Evolutionary conservation across 345 rosid genomes (phyloP).

Genomic region (Pistacia integerrima): DNA sequence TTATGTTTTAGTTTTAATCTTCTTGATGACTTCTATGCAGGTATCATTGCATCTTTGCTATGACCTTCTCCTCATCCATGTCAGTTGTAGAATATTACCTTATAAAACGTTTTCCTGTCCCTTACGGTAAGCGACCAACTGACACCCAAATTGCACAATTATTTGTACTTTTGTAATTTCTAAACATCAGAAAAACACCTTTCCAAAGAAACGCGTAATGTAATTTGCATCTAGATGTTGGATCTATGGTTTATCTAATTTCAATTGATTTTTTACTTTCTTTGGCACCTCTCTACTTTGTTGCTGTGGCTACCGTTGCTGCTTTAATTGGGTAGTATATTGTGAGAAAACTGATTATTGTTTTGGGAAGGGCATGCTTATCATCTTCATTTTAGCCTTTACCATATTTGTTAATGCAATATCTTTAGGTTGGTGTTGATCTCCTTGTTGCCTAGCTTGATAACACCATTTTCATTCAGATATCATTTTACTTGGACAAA

Average conservation of each 20-base stretch:
- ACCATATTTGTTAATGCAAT: too few species aligned
- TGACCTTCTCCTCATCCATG: too few species aligned
- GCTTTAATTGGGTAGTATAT: conserved; percentile 48
- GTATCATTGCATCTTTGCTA: too few species aligned
- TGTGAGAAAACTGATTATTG: conserved; percentile 9
- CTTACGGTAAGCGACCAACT: conserved; percentile 33
- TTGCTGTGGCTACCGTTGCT: conserved; percentile 42
- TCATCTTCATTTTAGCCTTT: too few species aligned
- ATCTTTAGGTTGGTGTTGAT: too few species aligned
- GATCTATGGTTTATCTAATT: too few species aligned
- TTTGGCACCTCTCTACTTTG: conserved; percentile 45
- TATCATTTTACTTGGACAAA: too few species aligned
- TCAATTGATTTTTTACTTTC: neutral
- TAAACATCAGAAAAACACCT: neutral
- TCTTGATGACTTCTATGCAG: too few species aligned
- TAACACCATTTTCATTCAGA: too few species aligned
- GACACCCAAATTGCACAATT: neutral
- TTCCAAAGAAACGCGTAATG: neutral
- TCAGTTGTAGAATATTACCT: conserved; percentile 49
- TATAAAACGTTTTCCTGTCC: conserved; percentile 55
- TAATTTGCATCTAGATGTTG: neutral
- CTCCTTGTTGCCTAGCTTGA: too few species aligned
- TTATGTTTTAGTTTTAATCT: too few species aligned
- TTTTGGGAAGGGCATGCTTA: too few species aligned
- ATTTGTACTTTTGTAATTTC: neutral